Base-by-base conservation (phyloP, 345 rosid genomes). In the Zanthoxylum bungeanum region DNA sequence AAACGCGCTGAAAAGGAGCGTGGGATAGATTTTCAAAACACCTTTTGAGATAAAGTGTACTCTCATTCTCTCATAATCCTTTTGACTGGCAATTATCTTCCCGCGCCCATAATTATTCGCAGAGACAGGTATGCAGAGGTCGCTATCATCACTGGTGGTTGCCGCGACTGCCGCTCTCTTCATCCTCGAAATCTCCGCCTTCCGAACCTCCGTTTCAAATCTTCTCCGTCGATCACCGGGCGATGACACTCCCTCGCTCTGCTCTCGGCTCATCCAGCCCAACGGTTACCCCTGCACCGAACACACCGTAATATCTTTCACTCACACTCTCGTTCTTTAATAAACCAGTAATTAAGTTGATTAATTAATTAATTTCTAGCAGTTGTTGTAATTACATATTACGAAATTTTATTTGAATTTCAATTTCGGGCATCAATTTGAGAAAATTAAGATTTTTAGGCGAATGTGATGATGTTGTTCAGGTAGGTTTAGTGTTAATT, bases 281-380 rank as follows among this genome's bases (percentile, higher is more conserved):
- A 83, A 85, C 64, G 96, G 96, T 62, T 92, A 90, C 66, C 79
- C 88, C 71, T 92, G 98, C 85, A 67, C 81, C 59, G 97, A 94
- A 61, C 82, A 89, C 90, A 84, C 85, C 42, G 98, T 89, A 88
- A 40, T 50, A 64, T 75, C 74, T 77, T 68, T 65, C 69, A 50
- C 68, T 71, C 71, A 56, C 75, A 37, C 42, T 58, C 21, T 59
- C 71, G 37, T 52, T 28, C 7, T 19, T 22, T 61, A 7, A 19
- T 31, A 16, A 3, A 3, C n/a, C 19, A 16, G 4, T 31, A 17
- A 31, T 57, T 22, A 50, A 42, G 17, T 64, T 55, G 24, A 2
- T 66, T 12, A 19, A 12, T 68, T n/a, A n/a, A n/a, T n/a, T n/a
- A n/a, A n/a, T n/a, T n/a, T n/a, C n/a, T n/a, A n/a, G n/a, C n/a